Evolutionary conservation across 2,329 filamentous ascomycete species (phyloP).

Genomic region (Fusarium penzigii): DNA sequence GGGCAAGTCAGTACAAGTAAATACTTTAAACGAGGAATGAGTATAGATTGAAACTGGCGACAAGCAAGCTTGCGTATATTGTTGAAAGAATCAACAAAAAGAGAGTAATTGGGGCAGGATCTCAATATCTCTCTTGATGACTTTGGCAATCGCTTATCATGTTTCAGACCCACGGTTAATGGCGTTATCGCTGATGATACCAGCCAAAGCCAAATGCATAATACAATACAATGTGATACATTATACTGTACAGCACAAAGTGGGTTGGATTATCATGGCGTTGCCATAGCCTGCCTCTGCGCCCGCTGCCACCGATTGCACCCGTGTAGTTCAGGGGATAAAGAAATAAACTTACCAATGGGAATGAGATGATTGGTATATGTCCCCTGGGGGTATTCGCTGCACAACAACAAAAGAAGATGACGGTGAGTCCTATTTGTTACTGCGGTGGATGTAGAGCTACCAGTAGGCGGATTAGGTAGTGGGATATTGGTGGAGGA

Average conservation of each 20-base stretch:
- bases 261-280: constrained; percentile 18
- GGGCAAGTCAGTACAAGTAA: constrained; percentile 23
- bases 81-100: too few species aligned
- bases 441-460: background rate
- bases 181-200: constrained; percentile 14
- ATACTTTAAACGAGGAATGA: constrained; percentile 17
- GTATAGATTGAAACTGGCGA: background rate
- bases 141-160: constrained; percentile 14
- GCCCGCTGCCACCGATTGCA: constrained; percentile 28
- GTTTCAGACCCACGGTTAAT: constrained; percentile 19
- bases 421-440: constrained; percentile 11
- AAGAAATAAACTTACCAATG: constrained; percentile 27
- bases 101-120: too few species aligned
- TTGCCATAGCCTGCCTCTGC: constrained; percentile 20
- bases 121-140: too few species aligned
- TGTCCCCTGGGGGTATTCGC: constrained; percentile 2
- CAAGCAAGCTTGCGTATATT: too few species aligned
- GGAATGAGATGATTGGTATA: constrained; percentile 22
- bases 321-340: constrained; percentile 12
- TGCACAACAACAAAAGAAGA: background rate
- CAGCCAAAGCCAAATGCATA: background rate
- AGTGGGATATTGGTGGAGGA: too few species aligned
- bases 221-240: too few species aligned
- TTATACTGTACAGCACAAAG: constrained; percentile 22
- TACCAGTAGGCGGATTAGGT: background rate